Evolutionary conservation across 225 moss, liverwort and hornwort species (phyloP).

Genomic region (Straminergon stramineum): DNA sequence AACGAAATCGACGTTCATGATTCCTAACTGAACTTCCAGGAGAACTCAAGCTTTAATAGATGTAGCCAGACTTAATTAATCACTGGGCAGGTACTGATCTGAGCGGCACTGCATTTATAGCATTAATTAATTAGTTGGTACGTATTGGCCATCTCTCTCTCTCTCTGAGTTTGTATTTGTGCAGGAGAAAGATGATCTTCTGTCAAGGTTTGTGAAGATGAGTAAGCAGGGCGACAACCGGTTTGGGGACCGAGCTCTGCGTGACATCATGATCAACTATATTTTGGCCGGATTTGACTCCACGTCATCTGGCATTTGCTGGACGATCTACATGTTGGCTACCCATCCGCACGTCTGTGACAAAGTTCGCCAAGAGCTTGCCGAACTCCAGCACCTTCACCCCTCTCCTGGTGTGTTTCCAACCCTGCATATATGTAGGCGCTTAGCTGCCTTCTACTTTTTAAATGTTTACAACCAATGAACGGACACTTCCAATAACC

Average conservation of each 20-base stretch:
- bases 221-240: slow-evolving; percentile 18
- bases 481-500: background rate
- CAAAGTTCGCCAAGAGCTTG: slow-evolving; percentile 22
- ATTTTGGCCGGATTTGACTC: slow-evolving; percentile 20
- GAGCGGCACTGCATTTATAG: background rate
- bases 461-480: background rate
- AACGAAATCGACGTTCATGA: background rate
- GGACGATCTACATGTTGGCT: slow-evolving; percentile 14
- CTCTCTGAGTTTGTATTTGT: background rate
- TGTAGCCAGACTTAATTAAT: background rate
- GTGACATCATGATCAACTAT: slow-evolving; percentile 29
- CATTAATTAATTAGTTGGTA: background rate
- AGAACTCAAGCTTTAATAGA: background rate
- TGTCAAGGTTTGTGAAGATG: slow-evolving; percentile 38
- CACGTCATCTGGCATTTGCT: slow-evolving; percentile 3
- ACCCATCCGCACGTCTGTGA: background rate
- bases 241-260: slow-evolving; percentile 23
- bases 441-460: background rate
- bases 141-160: background rate
- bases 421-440: background rate
- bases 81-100: background rate
- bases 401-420: background rate
- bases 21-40: background rate
- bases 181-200: slow-evolving; percentile 32
- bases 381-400: background rate